Base-by-base conservation (phyloP, 2,329 filamentous ascomycete species). In the Fusarium udum region DNA sequence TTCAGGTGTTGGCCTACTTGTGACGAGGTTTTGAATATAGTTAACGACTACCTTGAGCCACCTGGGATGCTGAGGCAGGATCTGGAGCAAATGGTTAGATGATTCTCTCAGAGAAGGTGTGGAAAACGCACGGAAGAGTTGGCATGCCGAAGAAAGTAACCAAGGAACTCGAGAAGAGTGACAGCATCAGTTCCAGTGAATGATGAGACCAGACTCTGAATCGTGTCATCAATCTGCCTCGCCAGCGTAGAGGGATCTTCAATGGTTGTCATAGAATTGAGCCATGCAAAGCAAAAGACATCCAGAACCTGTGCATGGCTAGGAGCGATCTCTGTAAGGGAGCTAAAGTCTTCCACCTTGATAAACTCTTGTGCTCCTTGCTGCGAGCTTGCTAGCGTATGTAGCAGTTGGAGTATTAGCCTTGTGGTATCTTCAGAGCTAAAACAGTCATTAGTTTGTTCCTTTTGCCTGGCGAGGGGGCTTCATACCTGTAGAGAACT, bases 141-240 rank as follows among this genome's bases (percentile, higher is more conserved):
- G 15, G 89, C 80, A 55, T 85, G 85, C 10, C 85, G 83, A 7
- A 92, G 78, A 49, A 90, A 81, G 48, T 82, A 81, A 22, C 85
- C 87, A n/a, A 91, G 74, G 74, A 91, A 91, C 43, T 83, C 83
- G 6, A 92, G 81, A 7, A 92, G 82, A 0, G 88, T 91, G 8
- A 89, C 87, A 9, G 85, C 88, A 76, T 92, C 89, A 15, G 89
- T 91, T 16, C 86, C 86, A 42, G 84, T 86, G 76, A 91, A 92
- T 0, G 86, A 85, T 13, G 85, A 82, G 12, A 87, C 82, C 7
- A 92, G 82, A 14, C 78, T 79, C 40, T 84, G 82, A 8, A 92
- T 81, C 7, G 83, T 83, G 18, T 76, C 67, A 70, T 89, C 83
- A 46, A 92, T 83, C 68, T 84, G 86, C 16, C 60, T 52, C 40